Base-by-base conservation (phyloP, 2,329 filamentous ascomycete species). In the Talaromyces funiculosus region DNA sequence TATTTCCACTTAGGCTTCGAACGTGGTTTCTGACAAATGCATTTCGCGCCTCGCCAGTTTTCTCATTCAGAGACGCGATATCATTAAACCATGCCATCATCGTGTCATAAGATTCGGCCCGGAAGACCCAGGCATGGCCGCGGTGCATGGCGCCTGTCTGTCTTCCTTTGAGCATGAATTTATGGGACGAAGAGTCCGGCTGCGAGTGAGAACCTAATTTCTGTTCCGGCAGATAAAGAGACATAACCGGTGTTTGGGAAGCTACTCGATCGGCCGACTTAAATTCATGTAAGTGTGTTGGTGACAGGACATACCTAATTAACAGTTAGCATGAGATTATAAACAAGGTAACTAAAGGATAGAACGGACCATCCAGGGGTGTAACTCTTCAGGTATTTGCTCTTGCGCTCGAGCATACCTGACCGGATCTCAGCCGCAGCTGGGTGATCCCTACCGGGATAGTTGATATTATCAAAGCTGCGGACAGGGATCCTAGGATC, bases 71-170 rank as follows among this genome's bases (percentile, higher is more conserved):
- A 43, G 84, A 86, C 73, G 93, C 92, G 73, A 99, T 93, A 69
- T 96, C 93, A 58, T 94, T 89, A 73, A 92, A 97, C 86, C 94
- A 99, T 49, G 92, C 91, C 80, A 96, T 86, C 93, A 97, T 97
- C 14, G 92, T 97, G 67, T 97, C 93, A 74, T 96, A 81, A 2
- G 83, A 83, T 70, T 88, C 85, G 22, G 85, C 85, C 58, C 85
- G 81, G 77, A 88, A 87, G 9, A 87, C 84, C 85, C 85, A 88
- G 40, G 84, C 84, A 70, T 87, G 85, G 35, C 85, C 85, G 64
- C 92, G 90, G 75, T 97, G 94, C 86, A 97, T 90, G 3, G 89
- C 81, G 57, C 94, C 93, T 4, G 92, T 94, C 76, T 97, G 93
- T 62, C 92, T 89, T 47, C 94, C 94, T 76, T 97, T 99, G 69